These are phyloP conservation scores for Alternaria arborescens DNA, from an alignment of 2,329 filamentous ascomycete species.

Conservation along the genomic window DNA sequence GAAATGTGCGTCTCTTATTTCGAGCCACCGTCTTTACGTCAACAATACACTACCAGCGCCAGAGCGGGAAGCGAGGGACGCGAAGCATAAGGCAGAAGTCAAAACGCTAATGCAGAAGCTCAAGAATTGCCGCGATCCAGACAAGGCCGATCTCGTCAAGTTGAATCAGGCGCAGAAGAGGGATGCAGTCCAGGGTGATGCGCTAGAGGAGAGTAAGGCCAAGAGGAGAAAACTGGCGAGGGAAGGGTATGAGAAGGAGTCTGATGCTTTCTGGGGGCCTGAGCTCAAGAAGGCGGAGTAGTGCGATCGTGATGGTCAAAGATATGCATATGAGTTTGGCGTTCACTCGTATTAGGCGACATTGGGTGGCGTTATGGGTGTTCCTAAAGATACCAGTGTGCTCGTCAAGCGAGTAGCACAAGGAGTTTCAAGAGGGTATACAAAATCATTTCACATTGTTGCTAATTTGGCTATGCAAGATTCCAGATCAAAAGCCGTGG, in stretches of 20 bases:
- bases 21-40: constrained; percentile 36
- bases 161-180: constrained; percentile 69
- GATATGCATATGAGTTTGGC: background rate
- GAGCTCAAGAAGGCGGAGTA: constrained; percentile 31
- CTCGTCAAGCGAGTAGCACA: background rate
- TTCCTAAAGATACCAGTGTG: constrained; percentile 1
- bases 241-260: constrained; percentile 55
- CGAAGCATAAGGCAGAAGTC: constrained; percentile 62
- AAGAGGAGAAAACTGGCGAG: constrained; percentile 57
- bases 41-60: constrained; percentile 21
- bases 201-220: constrained; percentile 53
- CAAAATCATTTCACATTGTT: background rate
- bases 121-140: constrained; percentile 76
- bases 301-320: fast-evolving
- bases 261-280: constrained; percentile 58
- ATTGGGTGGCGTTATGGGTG: background rate
- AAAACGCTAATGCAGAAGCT: constrained; percentile 69
- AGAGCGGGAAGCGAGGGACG: constrained; percentile 45
- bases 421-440: background rate
- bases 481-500: background rate
- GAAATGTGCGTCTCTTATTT: constrained; percentile 53
- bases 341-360: background rate
- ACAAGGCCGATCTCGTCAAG: constrained; percentile 75
- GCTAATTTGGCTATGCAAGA: background rate
- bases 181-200: constrained; percentile 47